A percentile compares a stretch with the other conserved stretches of the same genome.
Conservation (phyloP, 2,329 filamentous ascomycete species). For the Penicillium sp. region DNA sequence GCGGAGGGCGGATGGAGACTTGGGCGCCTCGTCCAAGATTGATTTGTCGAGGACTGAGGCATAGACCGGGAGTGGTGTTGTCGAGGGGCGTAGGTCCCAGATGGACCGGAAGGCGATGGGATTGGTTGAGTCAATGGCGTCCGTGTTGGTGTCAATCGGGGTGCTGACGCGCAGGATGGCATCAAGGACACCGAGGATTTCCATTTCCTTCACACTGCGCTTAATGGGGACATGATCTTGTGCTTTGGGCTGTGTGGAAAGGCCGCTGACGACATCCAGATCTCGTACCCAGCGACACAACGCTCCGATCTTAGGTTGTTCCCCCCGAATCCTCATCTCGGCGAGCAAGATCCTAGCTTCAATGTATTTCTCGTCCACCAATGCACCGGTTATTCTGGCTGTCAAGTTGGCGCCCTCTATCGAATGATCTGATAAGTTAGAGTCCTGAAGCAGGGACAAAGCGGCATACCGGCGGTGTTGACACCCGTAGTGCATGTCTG, state of each 20-base stretch:
- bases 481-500: constrained; percentile 67
- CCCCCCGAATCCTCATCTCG: constrained; percentile 67
- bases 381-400: constrained; percentile 63
- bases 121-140: constrained; percentile 36
- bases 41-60: constrained; percentile 60
- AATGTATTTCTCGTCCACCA: constrained; percentile 64
- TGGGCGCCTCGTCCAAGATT: constrained; percentile 46
- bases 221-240: constrained; percentile 25
- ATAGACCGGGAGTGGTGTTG: constrained; percentile 50
- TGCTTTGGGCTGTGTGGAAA: constrained; percentile 57
- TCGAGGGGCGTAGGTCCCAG: constrained; percentile 59
- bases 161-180: constrained; percentile 64
- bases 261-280: constrained; percentile 66
- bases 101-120: constrained; percentile 60
- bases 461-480: constrained; percentile 53
- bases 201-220: constrained; percentile 48
- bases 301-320: constrained; percentile 66
- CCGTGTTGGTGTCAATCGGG: constrained; percentile 52
- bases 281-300: constrained; percentile 72
- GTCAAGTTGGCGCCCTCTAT: constrained; percentile 62
- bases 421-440: constrained; percentile 8
- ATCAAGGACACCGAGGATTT: constrained; percentile 63
- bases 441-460: constrained; percentile 13
- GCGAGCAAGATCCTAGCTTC: constrained; percentile 66
- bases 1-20: constrained; percentile 44